Evolutionary conservation across 257 asterid genomes (phyloP).

Genomic region (Primulina tabacum): DNA sequence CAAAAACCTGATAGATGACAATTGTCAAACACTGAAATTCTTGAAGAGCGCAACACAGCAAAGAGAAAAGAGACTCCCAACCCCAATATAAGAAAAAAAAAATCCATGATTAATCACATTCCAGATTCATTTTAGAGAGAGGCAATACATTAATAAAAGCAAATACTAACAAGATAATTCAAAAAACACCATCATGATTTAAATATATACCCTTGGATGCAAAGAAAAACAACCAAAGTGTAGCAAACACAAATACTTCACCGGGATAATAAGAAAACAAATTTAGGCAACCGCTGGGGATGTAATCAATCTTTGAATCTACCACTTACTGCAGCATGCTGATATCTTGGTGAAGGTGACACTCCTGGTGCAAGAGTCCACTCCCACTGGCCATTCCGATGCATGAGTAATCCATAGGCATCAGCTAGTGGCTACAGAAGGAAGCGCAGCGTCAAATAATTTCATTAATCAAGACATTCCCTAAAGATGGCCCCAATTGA

Average conservation of each 20-base stretch:
- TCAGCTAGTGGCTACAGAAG: conserved; percentile 75
- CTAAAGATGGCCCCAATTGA: not conserved
- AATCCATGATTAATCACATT: not conserved
- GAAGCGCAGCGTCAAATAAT: conserved; percentile 17
- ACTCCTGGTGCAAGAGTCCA: conserved; percentile 99
- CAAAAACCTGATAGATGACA: conserved; percentile 70
- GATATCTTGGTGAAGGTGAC: conserved; percentile 91
- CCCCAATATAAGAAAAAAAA: not conserved
- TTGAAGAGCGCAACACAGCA: conserved; percentile 13
- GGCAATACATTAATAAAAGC: not conserved
- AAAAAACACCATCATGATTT: conserved; percentile 10
- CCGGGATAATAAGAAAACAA: conserved; percentile 7
- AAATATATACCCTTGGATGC: not conserved
- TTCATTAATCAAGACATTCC: conserved; percentile 21
- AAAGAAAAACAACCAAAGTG: not conserved
- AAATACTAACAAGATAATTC: conserved; percentile 14
- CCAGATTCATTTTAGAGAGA: not conserved
- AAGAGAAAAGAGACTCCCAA: conserved; percentile 2
- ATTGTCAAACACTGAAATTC: conserved; percentile 13
- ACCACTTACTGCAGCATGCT: conserved; percentile 92
- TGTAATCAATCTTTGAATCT: conserved; percentile 18
- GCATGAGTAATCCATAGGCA: conserved; percentile 98
- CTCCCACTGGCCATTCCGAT: conserved; percentile 96
- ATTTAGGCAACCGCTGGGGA: conserved; percentile 17
- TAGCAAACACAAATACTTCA: conserved; percentile 4